Percentiles rank a stretch among this genome's conserved stretches.
Conservation (phyloP, 2,329 filamentous ascomycete species). For the Aspergillus floridensis region DNA sequence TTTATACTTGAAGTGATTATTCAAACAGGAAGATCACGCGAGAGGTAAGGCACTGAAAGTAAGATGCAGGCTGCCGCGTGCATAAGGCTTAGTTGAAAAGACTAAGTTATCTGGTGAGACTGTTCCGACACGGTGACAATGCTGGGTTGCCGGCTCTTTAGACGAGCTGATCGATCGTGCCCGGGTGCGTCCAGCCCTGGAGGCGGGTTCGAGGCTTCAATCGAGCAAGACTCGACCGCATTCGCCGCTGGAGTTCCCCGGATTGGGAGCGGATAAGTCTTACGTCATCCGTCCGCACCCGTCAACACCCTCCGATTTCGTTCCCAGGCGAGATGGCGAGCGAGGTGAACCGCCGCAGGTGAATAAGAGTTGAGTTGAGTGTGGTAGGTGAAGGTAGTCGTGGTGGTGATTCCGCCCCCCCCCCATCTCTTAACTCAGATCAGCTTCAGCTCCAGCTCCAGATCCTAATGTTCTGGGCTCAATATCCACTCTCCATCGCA, state of each 20-base stretch:
- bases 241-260: conserved; percentile 29
- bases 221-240: conserved; percentile 17
- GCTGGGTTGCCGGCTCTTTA: neutral
- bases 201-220: conserved; percentile 6
- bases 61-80: neutral
- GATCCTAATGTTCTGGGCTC: neutral
- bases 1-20: neutral
- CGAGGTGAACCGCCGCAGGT: neutral
- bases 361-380: neutral
- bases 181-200: neutral
- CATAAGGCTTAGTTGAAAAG: neutral
- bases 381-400: neutral
- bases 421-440: neutral
- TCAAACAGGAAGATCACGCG: neutral
- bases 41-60: neutral
- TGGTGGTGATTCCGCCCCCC: neutral
- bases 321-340: neutral
- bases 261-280: conserved; percentile 31
- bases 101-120: neutral
- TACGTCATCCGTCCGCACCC: conserved; percentile 33
- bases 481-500: neutral
- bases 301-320: conserved; percentile 12
- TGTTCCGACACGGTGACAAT: neutral
- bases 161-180: neutral
- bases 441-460: neutral